Conservation (phyloP, 768 basidiomycete genomes). For the Neoboletus brunneissimus region DNA sequence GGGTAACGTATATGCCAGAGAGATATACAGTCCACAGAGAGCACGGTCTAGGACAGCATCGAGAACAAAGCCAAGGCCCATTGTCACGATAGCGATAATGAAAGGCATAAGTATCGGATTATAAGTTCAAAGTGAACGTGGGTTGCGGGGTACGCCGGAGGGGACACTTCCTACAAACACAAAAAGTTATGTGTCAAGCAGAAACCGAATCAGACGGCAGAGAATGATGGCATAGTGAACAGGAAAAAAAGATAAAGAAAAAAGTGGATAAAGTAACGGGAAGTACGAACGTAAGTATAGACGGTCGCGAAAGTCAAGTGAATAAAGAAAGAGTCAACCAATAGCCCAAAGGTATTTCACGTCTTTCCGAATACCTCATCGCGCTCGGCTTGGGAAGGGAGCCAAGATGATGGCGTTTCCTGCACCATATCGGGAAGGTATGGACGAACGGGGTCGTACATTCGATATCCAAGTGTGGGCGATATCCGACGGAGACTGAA, state of each 20-base stretch:
- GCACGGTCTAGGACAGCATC: conserved; percentile 21
- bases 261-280: conserved; percentile 31
- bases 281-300: conserved; percentile 26
- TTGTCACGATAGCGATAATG: conserved; percentile 30
- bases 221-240: conserved; percentile 24
- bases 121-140: conserved; percentile 32
- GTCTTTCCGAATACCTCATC: conserved; percentile 13
- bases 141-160: conserved; percentile 23
- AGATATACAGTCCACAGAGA: conserved; percentile 22
- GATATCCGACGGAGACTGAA: conserved; percentile 18
- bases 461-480: conserved; percentile 6
- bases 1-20: conserved; percentile 24
- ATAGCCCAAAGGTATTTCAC: conserved; percentile 50
- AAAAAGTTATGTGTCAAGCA: conserved; percentile 29
- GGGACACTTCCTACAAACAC: conserved; percentile 22
- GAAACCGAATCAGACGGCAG: conserved; percentile 34
- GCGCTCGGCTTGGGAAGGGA: not conserved
- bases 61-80: conserved; percentile 21
- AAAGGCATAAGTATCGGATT: conserved; percentile 30
- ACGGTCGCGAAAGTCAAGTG: conserved; percentile 36
- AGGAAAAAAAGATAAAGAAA: too few species aligned
- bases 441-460: conserved; percentile 8
- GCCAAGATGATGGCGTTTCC: not conserved
- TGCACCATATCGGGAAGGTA: conserved; percentile 9
- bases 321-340: conserved; percentile 60